A percentile compares a stretch with the other conserved stretches of the same genome.
Evolutionary conservation across 2,329 filamentous ascomycete genomes (phyloP).

Genomic region (Phyllosticta citrichinensis): DNA sequence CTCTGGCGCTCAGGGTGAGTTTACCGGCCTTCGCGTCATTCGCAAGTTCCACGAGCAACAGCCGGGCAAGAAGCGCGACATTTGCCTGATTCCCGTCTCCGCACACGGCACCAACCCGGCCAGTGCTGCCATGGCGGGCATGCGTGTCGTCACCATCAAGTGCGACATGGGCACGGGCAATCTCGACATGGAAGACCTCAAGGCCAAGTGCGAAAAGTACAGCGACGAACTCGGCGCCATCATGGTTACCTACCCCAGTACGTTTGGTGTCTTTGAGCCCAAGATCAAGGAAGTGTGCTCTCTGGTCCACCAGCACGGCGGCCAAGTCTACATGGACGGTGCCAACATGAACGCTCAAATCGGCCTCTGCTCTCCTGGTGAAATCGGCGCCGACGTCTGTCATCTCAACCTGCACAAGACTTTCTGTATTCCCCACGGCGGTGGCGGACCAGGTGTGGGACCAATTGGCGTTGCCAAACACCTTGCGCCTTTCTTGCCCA

Average conservation of each 20-base stretch:
- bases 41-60: constrained; percentile 69
- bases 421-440: constrained; percentile 95
- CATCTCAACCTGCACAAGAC: constrained; percentile 98
- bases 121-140: constrained; percentile 89
- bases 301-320: constrained; percentile 76
- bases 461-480: constrained; percentile 86
- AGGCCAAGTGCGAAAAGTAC: constrained; percentile 82
- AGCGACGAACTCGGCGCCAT: constrained; percentile 78
- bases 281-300: constrained; percentile 76
- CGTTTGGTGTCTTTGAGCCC: constrained; percentile 90
- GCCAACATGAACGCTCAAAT: constrained; percentile 99
- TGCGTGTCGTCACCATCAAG: constrained; percentile 88
- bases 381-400: constrained; percentile 93
- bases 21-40: constrained; percentile 80
- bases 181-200: constrained; percentile 74
- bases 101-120: constrained; percentile 95
- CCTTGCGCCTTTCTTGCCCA: constrained; percentile 66
- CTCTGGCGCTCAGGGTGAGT: constrained; percentile 92
- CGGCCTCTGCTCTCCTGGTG: constrained; percentile 84
- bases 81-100: constrained; percentile 89
- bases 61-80: constrained; percentile 62
- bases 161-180: constrained; percentile 83
- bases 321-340: constrained; percentile 97
- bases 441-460: constrained; percentile 85
- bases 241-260: constrained; percentile 96